Percentiles rank a stretch among this genome's conserved stretches.
Conservation (phyloP, 1,284 basidiomycete genomes). For the Ganoderma boninense region DNA sequence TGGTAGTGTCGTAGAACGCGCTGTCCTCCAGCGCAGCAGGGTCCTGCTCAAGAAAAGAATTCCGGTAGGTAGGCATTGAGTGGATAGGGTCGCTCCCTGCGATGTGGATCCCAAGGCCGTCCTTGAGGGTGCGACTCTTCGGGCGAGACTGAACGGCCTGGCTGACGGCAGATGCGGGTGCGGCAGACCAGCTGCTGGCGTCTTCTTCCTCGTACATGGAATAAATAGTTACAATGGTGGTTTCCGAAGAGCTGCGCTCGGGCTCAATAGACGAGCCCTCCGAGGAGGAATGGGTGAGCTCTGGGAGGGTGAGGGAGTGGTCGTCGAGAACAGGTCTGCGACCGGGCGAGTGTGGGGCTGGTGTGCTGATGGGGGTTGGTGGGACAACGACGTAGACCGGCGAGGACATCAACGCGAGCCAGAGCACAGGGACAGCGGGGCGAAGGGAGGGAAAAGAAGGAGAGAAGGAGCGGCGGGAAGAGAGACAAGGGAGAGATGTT, state of each 20-base stretch:
- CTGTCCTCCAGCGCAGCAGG: constrained; percentile 38
- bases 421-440: constrained; percentile 12
- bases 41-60: constrained; percentile 37
- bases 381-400: constrained; percentile 54
- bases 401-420: constrained; percentile 50
- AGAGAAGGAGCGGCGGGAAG: constrained; percentile 25
- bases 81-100: constrained; percentile 26
- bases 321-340: constrained; percentile 33
- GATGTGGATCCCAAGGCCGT: constrained; percentile 30
- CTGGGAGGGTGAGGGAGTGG: constrained; percentile 37
- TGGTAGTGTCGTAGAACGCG: constrained; percentile 42
- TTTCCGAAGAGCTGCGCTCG: constrained; percentile 56
- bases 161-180: constrained; percentile 41
- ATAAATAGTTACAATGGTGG: constrained; percentile 79
- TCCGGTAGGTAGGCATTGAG: constrained; percentile 29
- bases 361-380: constrained; percentile 45
- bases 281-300: constrained; percentile 36
- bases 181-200: constrained; percentile 52
- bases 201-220: constrained; percentile 70
- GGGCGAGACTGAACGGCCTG: constrained; percentile 30
- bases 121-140: constrained; percentile 34
- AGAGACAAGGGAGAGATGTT: constrained; percentile 13
- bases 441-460: constrained; percentile 12
- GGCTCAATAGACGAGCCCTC: constrained; percentile 36
- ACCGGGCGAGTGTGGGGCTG: constrained; percentile 35